phyloP scores from a whole-genome alignment of 1,139 yeast species.

The Scheffersomyces insectosa region DNA sequence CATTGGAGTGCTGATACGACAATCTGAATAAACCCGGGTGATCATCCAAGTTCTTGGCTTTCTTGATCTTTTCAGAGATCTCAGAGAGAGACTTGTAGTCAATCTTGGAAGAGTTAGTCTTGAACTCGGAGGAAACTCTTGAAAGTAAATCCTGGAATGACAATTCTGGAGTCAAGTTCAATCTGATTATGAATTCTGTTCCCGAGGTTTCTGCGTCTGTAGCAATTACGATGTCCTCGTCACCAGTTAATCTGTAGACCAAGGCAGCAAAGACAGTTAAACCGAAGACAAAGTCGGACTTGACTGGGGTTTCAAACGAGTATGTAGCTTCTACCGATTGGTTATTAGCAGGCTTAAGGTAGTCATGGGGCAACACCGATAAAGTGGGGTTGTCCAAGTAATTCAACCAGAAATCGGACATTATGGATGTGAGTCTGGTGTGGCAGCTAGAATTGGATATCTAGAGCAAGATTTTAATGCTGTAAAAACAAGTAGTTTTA shows the following conservation, averaged over 20 bases:
- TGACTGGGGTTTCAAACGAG: conserved; percentile 32
- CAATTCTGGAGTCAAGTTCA: conserved; percentile 53
- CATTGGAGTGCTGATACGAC: conserved; percentile 55
- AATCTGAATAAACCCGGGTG: conserved; percentile 67
- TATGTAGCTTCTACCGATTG: conserved; percentile 65
- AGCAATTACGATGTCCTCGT: conserved; percentile 88
- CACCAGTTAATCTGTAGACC: conserved; percentile 83
- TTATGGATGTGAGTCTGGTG: background rate
- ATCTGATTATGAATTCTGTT: conserved; percentile 59
- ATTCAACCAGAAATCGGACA: conserved; percentile 54
- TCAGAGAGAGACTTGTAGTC: conserved; percentile 54
- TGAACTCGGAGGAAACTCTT: conserved; percentile 45
- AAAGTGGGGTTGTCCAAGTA: conserved; percentile 79
- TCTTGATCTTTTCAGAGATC: conserved; percentile 53
- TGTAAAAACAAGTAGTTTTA: no score
- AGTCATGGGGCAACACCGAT: conserved; percentile 87
- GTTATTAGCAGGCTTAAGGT: conserved; percentile 72
- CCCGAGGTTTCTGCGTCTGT: conserved; percentile 49
- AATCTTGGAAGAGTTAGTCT: conserved; percentile 35
- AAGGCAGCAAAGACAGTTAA: conserved; percentile 73
- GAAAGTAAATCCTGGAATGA: conserved; percentile 55
- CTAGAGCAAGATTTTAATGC: no score
- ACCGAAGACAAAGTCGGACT: conserved; percentile 47
- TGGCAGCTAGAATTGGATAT: background rate
- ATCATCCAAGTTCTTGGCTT: conserved; percentile 49